These are phyloP conservation scores for Perilla frutescens DNA, from an alignment of 257 asterid genomes.

Conservation along the genomic window DNA sequence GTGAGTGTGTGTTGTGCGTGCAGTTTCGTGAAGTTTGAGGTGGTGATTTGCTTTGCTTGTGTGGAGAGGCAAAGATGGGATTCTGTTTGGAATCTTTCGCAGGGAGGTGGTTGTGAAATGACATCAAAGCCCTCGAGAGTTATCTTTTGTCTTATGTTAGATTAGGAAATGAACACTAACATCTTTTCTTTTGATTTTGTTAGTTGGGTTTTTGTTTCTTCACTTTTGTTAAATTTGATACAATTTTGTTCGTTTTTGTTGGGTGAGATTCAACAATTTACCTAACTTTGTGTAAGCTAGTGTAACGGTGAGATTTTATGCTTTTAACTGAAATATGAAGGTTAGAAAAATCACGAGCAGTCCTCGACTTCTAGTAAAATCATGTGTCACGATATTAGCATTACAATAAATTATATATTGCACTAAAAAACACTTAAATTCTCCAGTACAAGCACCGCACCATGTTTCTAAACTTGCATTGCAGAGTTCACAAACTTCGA, in stretches of 20 bases:
- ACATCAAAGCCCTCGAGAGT: slow-evolving; percentile 32
- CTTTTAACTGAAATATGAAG: too few relatives aligned
- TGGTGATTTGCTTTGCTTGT: slow-evolving; percentile 44
- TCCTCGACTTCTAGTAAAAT: too few relatives aligned
- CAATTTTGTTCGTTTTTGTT: neutral
- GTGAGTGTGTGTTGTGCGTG: slow-evolving; percentile 27
- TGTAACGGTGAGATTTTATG: neutral
- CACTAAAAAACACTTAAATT: too few relatives aligned
- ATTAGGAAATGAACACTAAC: neutral
- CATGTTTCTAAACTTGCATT: too few relatives aligned
- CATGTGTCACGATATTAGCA: too few relatives aligned
- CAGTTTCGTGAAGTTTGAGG: slow-evolving; percentile 43
- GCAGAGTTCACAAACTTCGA: too few relatives aligned
- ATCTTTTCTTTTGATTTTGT: neutral
- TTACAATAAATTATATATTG: too few relatives aligned
- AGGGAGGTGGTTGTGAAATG: slow-evolving; percentile 7
- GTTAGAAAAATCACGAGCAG: too few relatives aligned
- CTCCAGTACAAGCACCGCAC: too few relatives aligned
- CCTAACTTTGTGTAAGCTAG: neutral
- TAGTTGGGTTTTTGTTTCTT: neutral
- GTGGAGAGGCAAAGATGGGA: slow-evolving; percentile 51
- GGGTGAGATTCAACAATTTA: neutral
- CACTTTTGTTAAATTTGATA: neutral
- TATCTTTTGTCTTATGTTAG: slow-evolving; percentile 9
- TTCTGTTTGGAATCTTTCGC: slow-evolving; percentile 49